Evolutionary conservation across 2,329 filamentous ascomycete genomes (phyloP), one percentile per base, ranked within the genome.

Genomic region (Xylaria sp.): DNA sequence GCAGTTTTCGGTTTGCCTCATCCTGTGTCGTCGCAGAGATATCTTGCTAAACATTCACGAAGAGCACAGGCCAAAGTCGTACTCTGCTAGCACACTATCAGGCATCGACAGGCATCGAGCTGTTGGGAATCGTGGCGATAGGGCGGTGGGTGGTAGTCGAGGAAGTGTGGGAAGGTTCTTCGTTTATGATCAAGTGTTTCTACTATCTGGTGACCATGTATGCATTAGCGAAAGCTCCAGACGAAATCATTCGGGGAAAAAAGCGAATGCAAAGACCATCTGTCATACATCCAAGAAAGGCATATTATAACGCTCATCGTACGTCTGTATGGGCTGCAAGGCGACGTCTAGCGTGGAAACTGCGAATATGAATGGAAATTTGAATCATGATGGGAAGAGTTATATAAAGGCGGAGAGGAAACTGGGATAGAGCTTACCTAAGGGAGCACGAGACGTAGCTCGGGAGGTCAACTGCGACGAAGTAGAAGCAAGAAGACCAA

Each of bases 201-300:
- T 8, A 7, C 5, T 23, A 31, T 54, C 51, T 54, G 18, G 36
- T 10, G 3, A 18, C 4, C n/a, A 33, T 54, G 31, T 5, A 31
- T 8, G 15, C n/a, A 20, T 54, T 33, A 36, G 51, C 13, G 20
- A 54, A 33, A 8, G 28, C 8, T 20, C 6, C n/a, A 10, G 25
- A 12, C 15, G 15, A 54, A 20, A 36, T 36, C 28, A 36, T 12
- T 36, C 5, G 4, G 7, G 7, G 2, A 46, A 54, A 54, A 10
- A 33, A 0, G 18, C 20, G 6, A 10, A 54, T 33, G 31, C 25
- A 3, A 54, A 54, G 51, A 33, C 51, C 51, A 36, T 54, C 1
- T 33, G 39, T 58, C 55, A 58, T 58, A 58, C 55, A 58, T 58
- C 55, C 55, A 58, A 58, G 55, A 58, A 58, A 58, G 55, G 55